Conservation (phyloP, 352 stramenopile genomes). For the Pythium periplocum region DNA sequence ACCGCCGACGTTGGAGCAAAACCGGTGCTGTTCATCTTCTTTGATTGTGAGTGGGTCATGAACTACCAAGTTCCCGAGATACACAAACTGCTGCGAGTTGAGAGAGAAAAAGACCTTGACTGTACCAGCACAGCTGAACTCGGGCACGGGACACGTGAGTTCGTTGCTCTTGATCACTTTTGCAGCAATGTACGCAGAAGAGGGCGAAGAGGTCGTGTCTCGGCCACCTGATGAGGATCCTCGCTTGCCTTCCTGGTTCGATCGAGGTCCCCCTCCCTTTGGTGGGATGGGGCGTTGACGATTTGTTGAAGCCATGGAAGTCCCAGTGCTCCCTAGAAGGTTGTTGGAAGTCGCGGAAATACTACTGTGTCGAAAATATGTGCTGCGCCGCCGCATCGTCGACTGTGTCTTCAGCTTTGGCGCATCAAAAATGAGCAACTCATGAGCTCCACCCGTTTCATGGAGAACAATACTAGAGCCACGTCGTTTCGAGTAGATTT, state of each 20-base stretch:
- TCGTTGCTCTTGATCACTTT: slow-evolving; percentile 44
- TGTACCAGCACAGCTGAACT: slow-evolving; percentile 33
- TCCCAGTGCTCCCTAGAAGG: slow-evolving; percentile 17
- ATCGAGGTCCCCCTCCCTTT: too few species aligned
- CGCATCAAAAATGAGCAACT: slow-evolving; percentile 34
- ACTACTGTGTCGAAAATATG: slow-evolving; percentile 50
- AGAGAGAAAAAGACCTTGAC: slow-evolving; percentile 58
- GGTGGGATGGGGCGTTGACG: too few species aligned
- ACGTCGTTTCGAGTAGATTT: slow-evolving; percentile 34
- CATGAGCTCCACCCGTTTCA: slow-evolving; percentile 32
- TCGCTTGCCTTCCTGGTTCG: neutral
- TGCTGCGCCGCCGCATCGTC: slow-evolving; percentile 36
- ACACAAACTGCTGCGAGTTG: slow-evolving; percentile 73
- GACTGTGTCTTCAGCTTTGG: slow-evolving; percentile 38
- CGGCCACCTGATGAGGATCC: neutral
- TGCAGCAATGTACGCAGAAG: slow-evolving; percentile 37
- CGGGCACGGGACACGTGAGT: slow-evolving; percentile 44
- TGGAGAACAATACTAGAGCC: slow-evolving; percentile 46
- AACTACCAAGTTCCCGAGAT: slow-evolving; percentile 45
- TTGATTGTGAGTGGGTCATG: slow-evolving; percentile 46
- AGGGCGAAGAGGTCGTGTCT: neutral
- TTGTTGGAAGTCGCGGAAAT: slow-evolving; percentile 35
- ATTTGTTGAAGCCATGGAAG: slow-evolving; percentile 3
- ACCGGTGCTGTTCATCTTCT: slow-evolving; percentile 45
- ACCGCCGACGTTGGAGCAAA: slow-evolving; percentile 60